Percentiles rank a stretch among this genome's conserved stretches.
Evolutionary conservation across 2,329 filamentous ascomycete species (phyloP).

Genomic region (Fusarium graminum): DNA sequence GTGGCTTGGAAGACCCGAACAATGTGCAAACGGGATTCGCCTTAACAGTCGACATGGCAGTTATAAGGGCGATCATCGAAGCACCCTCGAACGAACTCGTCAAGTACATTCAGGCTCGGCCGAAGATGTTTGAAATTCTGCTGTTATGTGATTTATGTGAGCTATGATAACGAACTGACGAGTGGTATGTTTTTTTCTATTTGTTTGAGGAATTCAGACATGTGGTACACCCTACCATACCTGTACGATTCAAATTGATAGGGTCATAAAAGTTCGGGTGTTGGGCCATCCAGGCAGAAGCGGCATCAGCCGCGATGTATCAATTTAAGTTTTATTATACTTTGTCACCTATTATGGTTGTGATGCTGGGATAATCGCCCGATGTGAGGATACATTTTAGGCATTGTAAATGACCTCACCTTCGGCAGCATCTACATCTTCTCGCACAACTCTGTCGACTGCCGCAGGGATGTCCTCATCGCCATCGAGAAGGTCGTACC

Average conservation of each 20-base stretch:
- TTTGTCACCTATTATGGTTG: not conserved
- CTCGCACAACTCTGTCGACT: conserved; percentile 62
- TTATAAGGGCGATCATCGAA: conserved; percentile 36
- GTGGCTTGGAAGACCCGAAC: conserved; percentile 12
- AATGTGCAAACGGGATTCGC: conserved; percentile 35
- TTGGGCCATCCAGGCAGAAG: not conserved
- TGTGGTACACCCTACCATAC: conserved; percentile 4
- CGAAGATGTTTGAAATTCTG: conserved; percentile 8
- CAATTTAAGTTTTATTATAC: not conserved
- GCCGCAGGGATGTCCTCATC: conserved; percentile 62
- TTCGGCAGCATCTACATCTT: conserved; percentile 65
- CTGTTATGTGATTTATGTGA: conserved; percentile 2
- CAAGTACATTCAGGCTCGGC: conserved; percentile 14
- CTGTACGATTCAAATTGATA: not conserved
- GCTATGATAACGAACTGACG: not conserved
- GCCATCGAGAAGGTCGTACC: conserved; percentile 69
- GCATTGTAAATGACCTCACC: conserved; percentile 60
- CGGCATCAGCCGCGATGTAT: not conserved
- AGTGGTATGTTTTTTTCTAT: not conserved
- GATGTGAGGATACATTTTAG: conserved; percentile 7
- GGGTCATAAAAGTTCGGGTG: not conserved
- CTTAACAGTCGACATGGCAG: conserved; percentile 49
- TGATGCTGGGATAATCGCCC: not conserved
- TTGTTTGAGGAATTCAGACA: conserved; percentile 3
- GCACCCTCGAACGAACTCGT: conserved; percentile 42